Evolutionary conservation across 495 filamentous ascomycete genomes (phyloP).

Genomic region (Annulohypoxylon moriforme): DNA sequence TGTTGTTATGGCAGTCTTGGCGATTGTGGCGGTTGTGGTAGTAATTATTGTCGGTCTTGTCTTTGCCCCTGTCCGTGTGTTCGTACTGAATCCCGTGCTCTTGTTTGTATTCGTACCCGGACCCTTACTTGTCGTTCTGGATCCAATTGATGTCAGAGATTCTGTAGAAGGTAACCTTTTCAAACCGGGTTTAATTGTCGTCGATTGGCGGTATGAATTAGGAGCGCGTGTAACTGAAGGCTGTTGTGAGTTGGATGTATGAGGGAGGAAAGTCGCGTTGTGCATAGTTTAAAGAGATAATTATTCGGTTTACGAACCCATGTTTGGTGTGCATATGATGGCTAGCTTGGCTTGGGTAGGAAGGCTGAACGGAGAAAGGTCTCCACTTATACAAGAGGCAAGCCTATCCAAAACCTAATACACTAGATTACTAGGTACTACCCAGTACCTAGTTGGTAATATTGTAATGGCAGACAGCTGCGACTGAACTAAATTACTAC

Average conservation of each 20-base stretch:
- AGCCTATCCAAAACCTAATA: neutral
- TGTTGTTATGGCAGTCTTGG: conserved; percentile 38
- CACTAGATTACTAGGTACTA: too few relatives aligned
- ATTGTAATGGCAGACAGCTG: too few relatives aligned
- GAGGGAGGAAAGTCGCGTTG: conserved; percentile 41
- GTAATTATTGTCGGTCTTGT: conserved; percentile 40
- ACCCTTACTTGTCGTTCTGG: conserved; percentile 8
- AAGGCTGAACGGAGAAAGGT: neutral
- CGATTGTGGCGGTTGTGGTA: conserved; percentile 17
- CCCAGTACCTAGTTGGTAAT: too few relatives aligned
- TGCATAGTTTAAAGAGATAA: conserved; percentile 35
- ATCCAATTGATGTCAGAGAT: conserved; percentile 33
- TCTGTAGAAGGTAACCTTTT: conserved; percentile 26
- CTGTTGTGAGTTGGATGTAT: conserved; percentile 18
- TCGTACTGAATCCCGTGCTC: conserved; percentile 4
- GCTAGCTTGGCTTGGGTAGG: neutral
- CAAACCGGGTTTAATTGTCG: conserved; percentile 15
- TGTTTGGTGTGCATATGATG: conserved; percentile 15
- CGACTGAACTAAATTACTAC: conserved; percentile 6
- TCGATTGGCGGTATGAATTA: conserved; percentile 11
- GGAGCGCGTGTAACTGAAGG: conserved; percentile 5
- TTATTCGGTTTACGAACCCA: conserved; percentile 35
- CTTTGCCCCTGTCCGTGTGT: conserved; percentile 23
- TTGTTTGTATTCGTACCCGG: neutral
- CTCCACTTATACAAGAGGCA: neutral